Base-by-base conservation (phyloP, 768 basidiomycete genomes). In the Trametes cubensis region DNA sequence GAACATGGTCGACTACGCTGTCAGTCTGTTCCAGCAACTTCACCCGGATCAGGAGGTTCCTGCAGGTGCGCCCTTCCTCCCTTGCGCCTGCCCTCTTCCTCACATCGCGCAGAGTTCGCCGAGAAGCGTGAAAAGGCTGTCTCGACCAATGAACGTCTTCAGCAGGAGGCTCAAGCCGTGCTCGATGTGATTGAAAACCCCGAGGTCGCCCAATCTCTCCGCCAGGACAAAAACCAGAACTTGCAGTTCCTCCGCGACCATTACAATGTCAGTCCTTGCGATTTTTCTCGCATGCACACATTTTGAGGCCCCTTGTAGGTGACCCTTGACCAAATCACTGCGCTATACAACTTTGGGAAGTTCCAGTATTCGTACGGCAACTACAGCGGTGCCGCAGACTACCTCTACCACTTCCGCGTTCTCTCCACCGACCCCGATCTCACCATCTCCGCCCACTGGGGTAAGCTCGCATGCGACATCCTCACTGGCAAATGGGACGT, bases 321-420 rank as follows among this genome's bases (percentile, higher is more conserved):
- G 60, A 94, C 91, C 17, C 80, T 95, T 62, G 95, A 96, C 61
- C 93, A 97, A 85, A 97, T 98, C 73, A 92, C 88, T 45, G 92
- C 92, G 0, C 80, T 99, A 10, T 98, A 99, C 81, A 94, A 95
- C 78, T 98, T 96, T 77, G 97, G 97, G 56, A 91, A 98, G 72
- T 98, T 95, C 80, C 95, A 97, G 78, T 99, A 94, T 78, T 92
- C 96, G n/a, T 93, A 93, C 74, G 97, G 97, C 46, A 94, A 94
- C 76, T 99, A 99, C 80, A 89, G 88, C 69, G 92, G 92, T 51
- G 95, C 97, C 17, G 95, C 95, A 50, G 94, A 98, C 76, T 98
- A 97, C 78, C 83, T 99, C 58, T 98, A 98, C 81, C 96, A 98
- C 73, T 99, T 98, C 83, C 93, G 95, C 58, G 90, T 98, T 23